Evolutionary conservation across 2,329 filamentous ascomycete genomes (phyloP).

Genomic region (Canariomyces notabilis): DNA sequence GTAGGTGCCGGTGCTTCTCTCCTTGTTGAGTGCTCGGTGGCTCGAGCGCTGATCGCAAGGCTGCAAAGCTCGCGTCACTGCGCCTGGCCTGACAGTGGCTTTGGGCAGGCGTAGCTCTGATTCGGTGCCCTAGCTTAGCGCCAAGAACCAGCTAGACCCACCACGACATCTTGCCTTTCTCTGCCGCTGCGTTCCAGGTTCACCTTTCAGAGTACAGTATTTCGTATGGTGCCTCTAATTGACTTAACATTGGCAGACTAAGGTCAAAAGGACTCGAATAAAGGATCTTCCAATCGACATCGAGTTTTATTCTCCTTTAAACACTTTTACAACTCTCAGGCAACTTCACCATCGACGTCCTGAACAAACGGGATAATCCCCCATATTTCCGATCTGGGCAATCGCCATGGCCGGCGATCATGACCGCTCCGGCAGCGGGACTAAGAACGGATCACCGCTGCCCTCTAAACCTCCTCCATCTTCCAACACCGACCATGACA

Average conservation of each 20-base stretch:
- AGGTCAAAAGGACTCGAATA: no score
- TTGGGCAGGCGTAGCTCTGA: not conserved
- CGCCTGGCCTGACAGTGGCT: not conserved
- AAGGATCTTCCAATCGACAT: no score
- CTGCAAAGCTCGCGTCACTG: conserved; percentile 24
- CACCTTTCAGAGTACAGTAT: no score
- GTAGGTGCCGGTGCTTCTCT: no score
- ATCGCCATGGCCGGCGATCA: conserved; percentile 2
- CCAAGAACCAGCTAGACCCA: conserved; percentile 1
- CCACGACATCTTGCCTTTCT: not conserved
- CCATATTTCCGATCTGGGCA: not conserved
- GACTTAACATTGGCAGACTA: no score
- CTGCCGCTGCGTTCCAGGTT: not conserved
- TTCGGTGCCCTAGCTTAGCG: not conserved
- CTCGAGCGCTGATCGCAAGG: conserved; percentile 19
- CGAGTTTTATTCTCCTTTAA: no score
- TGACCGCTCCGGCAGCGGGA: not conserved
- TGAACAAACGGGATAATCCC: no score
- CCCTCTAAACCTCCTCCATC: conserved; percentile 2
- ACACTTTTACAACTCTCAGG: no score
- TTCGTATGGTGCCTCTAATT: no score
- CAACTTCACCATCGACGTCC: no score
- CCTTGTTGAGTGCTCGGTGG: conserved; percentile 12
- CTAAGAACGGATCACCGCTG: not conserved
- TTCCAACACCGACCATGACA: conserved; percentile 5